Evolutionary conservation across 768 basidiomycete species (phyloP).

Genomic region (Vararia minispora): DNA sequence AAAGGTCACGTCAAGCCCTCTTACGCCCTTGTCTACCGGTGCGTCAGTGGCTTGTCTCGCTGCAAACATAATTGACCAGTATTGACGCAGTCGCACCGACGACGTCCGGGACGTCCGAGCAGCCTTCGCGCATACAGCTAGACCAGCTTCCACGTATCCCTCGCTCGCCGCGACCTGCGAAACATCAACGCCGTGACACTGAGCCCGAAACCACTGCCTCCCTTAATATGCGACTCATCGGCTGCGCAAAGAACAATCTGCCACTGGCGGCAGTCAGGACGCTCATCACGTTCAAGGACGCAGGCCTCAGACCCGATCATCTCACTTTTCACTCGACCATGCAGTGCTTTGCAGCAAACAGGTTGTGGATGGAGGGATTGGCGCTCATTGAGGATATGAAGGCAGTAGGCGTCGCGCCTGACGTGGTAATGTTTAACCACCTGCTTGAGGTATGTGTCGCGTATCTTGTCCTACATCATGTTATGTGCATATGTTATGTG

Average conservation of each 20-base stretch:
- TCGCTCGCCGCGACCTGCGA: too few species aligned
- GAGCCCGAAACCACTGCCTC: too few species aligned
- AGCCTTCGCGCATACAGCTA: too few species aligned
- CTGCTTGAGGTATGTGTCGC: slow-evolving; percentile 39
- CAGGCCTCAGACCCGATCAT: slow-evolving; percentile 5
- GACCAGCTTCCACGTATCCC: too few species aligned
- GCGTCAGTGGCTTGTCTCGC: too few species aligned
- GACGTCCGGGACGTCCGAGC: too few species aligned
- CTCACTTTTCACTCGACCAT: slow-evolving; percentile 21
- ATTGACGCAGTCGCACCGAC: too few species aligned
- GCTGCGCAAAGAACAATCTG: neutral
- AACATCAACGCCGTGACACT: too few species aligned
- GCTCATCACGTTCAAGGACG: slow-evolving; percentile 10
- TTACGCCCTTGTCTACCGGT: too few species aligned
- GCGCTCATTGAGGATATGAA: slow-evolving; percentile 49
- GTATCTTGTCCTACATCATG: slow-evolving; percentile 59
- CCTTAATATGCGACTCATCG: slow-evolving; percentile 8
- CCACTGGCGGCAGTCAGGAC: neutral
- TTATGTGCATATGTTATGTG: too few species aligned
- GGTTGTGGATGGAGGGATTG: slow-evolving; percentile 30
- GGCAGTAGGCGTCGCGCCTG: slow-evolving; percentile 35
- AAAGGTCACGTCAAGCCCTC: too few species aligned
- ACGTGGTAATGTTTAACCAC: slow-evolving; percentile 42
- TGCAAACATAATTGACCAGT: too few species aligned
- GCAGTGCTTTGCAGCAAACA: slow-evolving; percentile 25